These are phyloP conservation scores for Taxillus chinensis DNA, from an alignment of 164 flowering plant species.

Conservation along the genomic window DNA sequence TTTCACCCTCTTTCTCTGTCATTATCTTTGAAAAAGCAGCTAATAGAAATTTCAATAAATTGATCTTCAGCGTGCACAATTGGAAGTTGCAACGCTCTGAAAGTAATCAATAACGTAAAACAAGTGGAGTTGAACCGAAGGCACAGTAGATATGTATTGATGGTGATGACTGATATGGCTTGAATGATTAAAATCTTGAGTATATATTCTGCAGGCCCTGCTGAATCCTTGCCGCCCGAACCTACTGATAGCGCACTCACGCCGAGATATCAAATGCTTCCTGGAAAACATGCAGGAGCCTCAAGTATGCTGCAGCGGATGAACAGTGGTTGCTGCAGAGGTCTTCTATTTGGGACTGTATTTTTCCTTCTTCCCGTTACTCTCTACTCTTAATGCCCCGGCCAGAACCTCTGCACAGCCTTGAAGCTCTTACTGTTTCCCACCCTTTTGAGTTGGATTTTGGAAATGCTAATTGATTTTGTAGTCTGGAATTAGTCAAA, in stretches of 20 bases:
- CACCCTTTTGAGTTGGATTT: background rate
- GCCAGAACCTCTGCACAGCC: background rate
- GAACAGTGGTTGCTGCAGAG: background rate
- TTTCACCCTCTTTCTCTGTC: no score
- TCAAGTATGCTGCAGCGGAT: constrained; percentile 5
- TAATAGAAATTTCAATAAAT: no score
- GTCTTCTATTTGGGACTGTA: background rate
- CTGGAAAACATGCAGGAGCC: background rate
- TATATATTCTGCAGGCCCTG: constrained; percentile 6
- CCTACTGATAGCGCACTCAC: constrained; percentile 1
- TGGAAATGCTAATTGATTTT: background rate
- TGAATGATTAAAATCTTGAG: no score
- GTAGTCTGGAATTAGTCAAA: background rate
- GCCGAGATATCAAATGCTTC: background rate
- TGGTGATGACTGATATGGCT: no score
- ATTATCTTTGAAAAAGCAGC: no score
- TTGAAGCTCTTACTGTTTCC: background rate
- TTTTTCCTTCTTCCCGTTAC: background rate
- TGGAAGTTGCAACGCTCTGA: no score
- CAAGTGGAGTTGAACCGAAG: no score
- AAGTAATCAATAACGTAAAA: no score
- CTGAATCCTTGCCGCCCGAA: constrained; percentile 5
- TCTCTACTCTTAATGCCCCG: background rate
- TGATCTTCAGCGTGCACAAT: no score
- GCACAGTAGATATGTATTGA: no score